A percentile compares a stretch with the other conserved stretches of the same genome.
Evolutionary conservation across 2,329 filamentous ascomycete genomes (phyloP).

Genomic region (Tolypocladium ophioglossoides): DNA sequence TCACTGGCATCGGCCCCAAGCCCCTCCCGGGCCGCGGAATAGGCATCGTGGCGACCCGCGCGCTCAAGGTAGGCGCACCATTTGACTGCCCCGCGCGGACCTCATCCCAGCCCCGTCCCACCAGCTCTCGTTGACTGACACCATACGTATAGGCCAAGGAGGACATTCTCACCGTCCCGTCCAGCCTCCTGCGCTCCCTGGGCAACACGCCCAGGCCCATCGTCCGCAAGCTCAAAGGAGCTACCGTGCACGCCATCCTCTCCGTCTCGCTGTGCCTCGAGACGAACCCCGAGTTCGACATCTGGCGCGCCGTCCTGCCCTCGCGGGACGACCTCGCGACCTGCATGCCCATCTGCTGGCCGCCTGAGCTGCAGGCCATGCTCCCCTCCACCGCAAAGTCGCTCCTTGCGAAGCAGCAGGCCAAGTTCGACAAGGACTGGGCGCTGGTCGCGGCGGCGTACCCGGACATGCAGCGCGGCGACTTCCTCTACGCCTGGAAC

Average conservation of each 20-base stretch:
- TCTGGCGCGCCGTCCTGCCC: slow-evolving; percentile 62
- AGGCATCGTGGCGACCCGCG: slow-evolving; percentile 61
- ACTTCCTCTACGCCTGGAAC: slow-evolving; percentile 47
- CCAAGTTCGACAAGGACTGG: slow-evolving; percentile 33
- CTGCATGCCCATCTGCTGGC: slow-evolving; percentile 38
- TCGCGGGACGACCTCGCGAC: slow-evolving; percentile 43
- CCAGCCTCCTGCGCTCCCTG: slow-evolving; percentile 52
- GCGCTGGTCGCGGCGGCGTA: slow-evolving; percentile 17
- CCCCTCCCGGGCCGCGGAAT: slow-evolving; percentile 63
- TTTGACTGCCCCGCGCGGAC: background rate
- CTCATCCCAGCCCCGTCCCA: background rate
- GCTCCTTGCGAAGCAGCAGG: slow-evolving; percentile 42
- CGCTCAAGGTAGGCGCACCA: slow-evolving; percentile 46
- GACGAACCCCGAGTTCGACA: slow-evolving; percentile 30
- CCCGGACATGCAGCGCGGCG: slow-evolving; percentile 18
- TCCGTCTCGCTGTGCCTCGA: slow-evolving; percentile 57
- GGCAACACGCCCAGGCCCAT: slow-evolving; percentile 47
- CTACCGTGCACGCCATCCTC: slow-evolving; percentile 59
- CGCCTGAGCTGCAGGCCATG: slow-evolving; percentile 26
- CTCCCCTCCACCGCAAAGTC: slow-evolving; percentile 30
- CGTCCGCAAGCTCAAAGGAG: slow-evolving; percentile 36
- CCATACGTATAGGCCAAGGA: slow-evolving; percentile 27
- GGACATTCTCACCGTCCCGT: slow-evolving; percentile 54
- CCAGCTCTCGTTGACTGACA: background rate
- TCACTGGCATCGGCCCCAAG: slow-evolving; percentile 57